Conservation (phyloP, 371 early-diverging fungal species). For the Actinomucor elegans region DNA sequence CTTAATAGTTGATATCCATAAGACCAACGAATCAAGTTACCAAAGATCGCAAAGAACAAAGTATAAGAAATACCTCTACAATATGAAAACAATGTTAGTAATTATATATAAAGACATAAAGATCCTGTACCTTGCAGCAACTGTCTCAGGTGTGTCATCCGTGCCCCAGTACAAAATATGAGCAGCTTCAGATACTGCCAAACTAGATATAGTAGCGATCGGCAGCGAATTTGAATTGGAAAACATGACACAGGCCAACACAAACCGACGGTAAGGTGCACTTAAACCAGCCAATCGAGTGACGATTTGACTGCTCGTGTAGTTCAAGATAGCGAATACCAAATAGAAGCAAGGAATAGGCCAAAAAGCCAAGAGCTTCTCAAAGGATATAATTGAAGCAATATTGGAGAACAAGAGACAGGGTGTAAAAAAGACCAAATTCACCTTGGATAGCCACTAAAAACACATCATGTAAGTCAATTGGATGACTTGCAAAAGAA, state of each 20-base stretch:
- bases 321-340: constrained; percentile 41
- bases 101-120: background rate
- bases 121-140: constrained; percentile 58
- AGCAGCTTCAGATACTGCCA: constrained; percentile 66
- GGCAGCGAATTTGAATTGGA: constrained; percentile 76
- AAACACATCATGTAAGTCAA: background rate
- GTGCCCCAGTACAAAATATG: constrained; percentile 58
- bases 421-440: constrained; percentile 75
- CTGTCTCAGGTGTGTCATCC: constrained; percentile 60
- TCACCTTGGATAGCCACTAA: constrained; percentile 70
- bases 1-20: constrained; percentile 68
- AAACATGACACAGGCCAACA: constrained; percentile 67
- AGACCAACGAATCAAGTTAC: constrained; percentile 77
- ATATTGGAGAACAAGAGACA: constrained; percentile 76
- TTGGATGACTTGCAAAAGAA: background rate
- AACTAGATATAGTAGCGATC: constrained; percentile 66
- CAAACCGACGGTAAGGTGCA: constrained; percentile 56
- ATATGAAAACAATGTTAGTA: background rate
- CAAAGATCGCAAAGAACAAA: constrained; percentile 73
- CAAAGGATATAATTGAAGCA: constrained; percentile 60
- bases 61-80: constrained; percentile 73
- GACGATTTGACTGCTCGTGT: constrained; percentile 29
- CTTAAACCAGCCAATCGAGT: constrained; percentile 50
- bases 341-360: constrained; percentile 69
- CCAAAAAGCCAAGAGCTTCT: constrained; percentile 66